Conservation (phyloP, 2,329 filamentous ascomycete species). For the Juglanconis sp. region DNA sequence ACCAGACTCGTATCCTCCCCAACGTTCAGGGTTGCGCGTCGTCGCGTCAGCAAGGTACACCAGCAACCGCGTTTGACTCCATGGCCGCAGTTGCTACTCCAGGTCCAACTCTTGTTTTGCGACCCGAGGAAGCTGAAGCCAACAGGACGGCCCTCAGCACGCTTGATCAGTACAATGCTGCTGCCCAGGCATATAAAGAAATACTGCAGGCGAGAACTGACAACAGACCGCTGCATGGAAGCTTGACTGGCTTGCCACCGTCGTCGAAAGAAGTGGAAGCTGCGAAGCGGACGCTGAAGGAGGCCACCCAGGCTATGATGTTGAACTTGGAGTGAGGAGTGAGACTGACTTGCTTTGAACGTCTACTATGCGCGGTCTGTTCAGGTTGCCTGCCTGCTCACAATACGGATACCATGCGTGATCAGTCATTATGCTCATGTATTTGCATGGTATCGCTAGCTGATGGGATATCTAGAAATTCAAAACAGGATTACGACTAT, state of each 20-base stretch:
- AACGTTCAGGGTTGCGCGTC: background rate
- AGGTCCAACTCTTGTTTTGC: background rate
- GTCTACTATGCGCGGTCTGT: background rate
- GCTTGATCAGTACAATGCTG: conserved; percentile 10
- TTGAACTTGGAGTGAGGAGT: conserved; percentile 7
- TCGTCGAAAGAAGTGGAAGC: conserved; percentile 8
- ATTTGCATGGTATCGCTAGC: background rate
- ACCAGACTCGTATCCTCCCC: background rate
- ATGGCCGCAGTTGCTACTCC: background rate
- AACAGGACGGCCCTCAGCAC: conserved; percentile 5
- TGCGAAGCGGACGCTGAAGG: conserved; percentile 12
- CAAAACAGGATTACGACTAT: background rate
- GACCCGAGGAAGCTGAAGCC: conserved; percentile 11
- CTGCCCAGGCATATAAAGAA: conserved; percentile 10
- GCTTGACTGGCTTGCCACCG: conserved; percentile 13
- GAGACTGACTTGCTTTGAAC: background rate
- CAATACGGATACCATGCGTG: background rate
- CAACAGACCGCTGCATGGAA: conserved; percentile 8
- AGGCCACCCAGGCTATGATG: conserved; percentile 11
- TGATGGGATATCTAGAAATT: background rate
- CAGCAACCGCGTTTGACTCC: background rate
- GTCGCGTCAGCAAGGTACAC: background rate
- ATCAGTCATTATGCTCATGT: conserved; percentile 1
- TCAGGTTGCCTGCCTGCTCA: background rate
- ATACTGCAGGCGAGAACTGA: conserved; percentile 8